These are phyloP conservation scores for Saccharomycopsis javanensis DNA, from an alignment of 805 yeast genomes.

Conservation along the genomic window DNA sequence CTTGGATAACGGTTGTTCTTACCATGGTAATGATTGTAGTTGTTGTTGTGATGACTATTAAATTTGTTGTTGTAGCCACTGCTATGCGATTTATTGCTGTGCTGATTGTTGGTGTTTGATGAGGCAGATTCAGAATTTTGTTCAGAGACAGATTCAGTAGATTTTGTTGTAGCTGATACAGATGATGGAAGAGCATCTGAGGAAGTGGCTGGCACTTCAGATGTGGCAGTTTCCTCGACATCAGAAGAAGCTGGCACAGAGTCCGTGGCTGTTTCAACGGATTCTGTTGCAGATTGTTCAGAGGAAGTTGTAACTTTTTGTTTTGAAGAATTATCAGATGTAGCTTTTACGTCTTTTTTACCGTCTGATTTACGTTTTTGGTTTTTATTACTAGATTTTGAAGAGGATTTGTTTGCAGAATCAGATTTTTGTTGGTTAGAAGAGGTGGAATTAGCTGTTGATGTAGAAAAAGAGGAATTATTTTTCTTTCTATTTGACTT, in stretches of 20 bases:
- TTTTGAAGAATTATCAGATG: neutral
- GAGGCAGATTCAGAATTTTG: neutral
- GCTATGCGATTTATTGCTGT: constrained; percentile 1
- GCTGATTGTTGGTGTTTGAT: neutral
- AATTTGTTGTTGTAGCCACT: constrained; percentile 11
- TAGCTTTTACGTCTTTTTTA: neutral
- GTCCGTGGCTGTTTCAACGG: neutral
- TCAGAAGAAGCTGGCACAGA: neutral
- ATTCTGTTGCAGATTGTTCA: neutral
- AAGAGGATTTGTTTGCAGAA: neutral
- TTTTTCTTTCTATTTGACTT: constrained; percentile 13
- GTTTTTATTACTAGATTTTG: neutral
- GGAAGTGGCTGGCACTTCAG: neutral
- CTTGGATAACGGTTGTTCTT: constrained; percentile 8
- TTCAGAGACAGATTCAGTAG: neutral
- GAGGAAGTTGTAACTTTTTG: neutral
- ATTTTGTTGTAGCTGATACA: neutral
- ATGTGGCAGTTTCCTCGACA: neutral
- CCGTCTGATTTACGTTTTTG: neutral
- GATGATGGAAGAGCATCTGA: neutral
- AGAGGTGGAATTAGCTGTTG: neutral
- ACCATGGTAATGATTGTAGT: constrained; percentile 13
- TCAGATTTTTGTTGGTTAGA: neutral
- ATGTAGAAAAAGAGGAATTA: neutral
- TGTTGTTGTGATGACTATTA: constrained; percentile 13